Evolutionary conservation across 106 monocot genomes (phyloP).

Genomic region (Dendrobium catenatum): DNA sequence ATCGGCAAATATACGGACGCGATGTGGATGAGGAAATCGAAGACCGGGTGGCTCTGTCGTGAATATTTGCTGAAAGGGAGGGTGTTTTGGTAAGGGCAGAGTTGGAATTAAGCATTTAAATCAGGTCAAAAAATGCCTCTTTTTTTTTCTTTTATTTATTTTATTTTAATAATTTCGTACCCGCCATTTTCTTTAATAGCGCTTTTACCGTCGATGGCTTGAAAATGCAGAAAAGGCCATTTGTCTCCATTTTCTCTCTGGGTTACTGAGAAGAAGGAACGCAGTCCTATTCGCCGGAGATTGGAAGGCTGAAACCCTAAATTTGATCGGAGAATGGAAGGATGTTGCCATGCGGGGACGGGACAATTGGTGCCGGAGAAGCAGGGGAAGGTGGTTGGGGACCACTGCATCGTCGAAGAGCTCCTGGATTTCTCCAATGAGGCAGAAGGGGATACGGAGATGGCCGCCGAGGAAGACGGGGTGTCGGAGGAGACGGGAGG

Average conservation of each 20-base stretch:
- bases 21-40: not conserved
- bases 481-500: not conserved
- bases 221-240: not conserved
- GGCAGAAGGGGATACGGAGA: slow-evolving; percentile 6
- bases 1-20: not conserved
- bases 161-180: not conserved
- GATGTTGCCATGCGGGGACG: slow-evolving; percentile 11
- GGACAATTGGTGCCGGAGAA: slow-evolving; percentile 17
- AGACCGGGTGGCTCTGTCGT: no score
- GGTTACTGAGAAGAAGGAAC: not conserved
- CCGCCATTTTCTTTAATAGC: not conserved
- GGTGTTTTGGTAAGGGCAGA: not conserved
- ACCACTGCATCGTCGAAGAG: slow-evolving; percentile 51
- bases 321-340: slow-evolving; percentile 25
- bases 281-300: not conserved
- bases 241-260: not conserved
- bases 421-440: slow-evolving; percentile 45
- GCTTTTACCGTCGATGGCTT: no score
- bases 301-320: not conserved
- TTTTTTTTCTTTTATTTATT: no score
- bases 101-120: not conserved
- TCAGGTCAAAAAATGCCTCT: no score
- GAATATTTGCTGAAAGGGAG: not conserved
- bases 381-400: slow-evolving; percentile 19
- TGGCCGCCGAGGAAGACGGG: slow-evolving; percentile 1